Evolutionary conservation across 1,284 basidiomycete genomes (phyloP).

Genomic region (Marasmius fiardii): DNA sequence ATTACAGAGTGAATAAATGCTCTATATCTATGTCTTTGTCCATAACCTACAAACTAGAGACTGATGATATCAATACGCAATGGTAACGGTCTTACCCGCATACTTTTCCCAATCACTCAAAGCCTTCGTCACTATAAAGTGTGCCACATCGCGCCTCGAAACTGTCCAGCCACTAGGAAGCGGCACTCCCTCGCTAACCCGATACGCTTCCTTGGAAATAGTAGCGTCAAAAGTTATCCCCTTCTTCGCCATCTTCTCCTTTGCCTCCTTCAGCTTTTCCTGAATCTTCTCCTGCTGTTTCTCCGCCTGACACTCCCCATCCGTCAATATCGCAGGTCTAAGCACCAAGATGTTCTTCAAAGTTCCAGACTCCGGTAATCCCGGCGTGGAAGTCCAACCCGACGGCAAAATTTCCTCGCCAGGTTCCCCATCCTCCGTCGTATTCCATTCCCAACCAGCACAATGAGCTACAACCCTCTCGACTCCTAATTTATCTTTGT

Average conservation of each 20-base stretch:
- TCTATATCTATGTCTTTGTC: too few species aligned
- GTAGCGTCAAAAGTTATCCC: too few species aligned
- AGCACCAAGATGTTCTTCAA: slow-evolving; percentile 45
- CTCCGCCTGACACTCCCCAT: slow-evolving; percentile 50
- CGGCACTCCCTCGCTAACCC: slow-evolving; percentile 18
- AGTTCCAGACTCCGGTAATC: slow-evolving; percentile 38
- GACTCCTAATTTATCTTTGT: slow-evolving; percentile 44
- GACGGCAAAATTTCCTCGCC: slow-evolving; percentile 33
- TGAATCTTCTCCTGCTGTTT: too few species aligned
- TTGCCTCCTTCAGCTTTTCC: too few species aligned
- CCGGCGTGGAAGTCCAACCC: slow-evolving; percentile 36
- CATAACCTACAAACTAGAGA: too few species aligned
- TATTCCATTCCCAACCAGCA: slow-evolving; percentile 38
- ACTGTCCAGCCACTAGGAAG: background rate
- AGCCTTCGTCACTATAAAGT: background rate
- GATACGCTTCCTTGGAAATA: slow-evolving; percentile 24
- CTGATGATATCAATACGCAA: background rate
- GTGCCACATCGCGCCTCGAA: background rate
- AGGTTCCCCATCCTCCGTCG: slow-evolving; percentile 31
- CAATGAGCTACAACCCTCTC: slow-evolving; percentile 37
- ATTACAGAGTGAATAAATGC: too few species aligned
- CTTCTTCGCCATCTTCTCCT: too few species aligned
- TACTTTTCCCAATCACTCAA: background rate
- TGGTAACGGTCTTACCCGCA: background rate
- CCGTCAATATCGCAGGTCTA: slow-evolving; percentile 52